Evolutionary conservation across 2,329 filamentous ascomycete species (phyloP).

Genomic region (Trichoderma afroharzianum): DNA sequence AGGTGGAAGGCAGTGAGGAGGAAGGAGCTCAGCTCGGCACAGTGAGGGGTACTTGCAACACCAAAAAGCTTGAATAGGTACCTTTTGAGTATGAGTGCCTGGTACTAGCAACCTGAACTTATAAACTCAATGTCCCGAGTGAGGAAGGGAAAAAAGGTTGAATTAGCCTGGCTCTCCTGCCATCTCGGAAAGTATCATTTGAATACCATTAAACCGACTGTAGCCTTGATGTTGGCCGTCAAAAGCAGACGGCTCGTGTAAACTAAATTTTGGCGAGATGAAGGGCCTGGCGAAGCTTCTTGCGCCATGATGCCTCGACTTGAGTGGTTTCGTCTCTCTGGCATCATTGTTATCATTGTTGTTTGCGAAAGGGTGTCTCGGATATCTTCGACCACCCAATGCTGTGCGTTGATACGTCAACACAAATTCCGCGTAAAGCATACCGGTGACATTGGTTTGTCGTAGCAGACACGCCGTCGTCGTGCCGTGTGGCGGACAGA

Average conservation of each 20-base stretch:
- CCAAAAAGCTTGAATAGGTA: neutral
- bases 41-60: neutral
- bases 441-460: neutral
- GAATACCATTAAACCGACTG: neutral
- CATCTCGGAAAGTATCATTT: neutral
- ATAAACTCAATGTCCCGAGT: neutral
- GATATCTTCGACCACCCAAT: neutral
- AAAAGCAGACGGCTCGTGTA: neutral
- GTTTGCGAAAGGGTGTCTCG: neutral
- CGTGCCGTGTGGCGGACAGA: neutral
- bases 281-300: neutral
- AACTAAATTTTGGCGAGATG: neutral
- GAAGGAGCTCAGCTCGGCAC: neutral
- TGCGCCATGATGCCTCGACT: neutral
- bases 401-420: neutral
- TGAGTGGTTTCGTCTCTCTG: neutral
- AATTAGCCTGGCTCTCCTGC: neutral
- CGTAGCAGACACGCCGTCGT: neutral
- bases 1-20: neutral
- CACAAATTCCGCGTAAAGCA: neutral
- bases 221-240: neutral
- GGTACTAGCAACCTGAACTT: neutral
- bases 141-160: neutral
- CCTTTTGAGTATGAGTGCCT: neutral
- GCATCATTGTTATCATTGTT: neutral